Base-by-base conservation (phyloP, 306 rosid species). In the Vigna unguiculata region DNA sequence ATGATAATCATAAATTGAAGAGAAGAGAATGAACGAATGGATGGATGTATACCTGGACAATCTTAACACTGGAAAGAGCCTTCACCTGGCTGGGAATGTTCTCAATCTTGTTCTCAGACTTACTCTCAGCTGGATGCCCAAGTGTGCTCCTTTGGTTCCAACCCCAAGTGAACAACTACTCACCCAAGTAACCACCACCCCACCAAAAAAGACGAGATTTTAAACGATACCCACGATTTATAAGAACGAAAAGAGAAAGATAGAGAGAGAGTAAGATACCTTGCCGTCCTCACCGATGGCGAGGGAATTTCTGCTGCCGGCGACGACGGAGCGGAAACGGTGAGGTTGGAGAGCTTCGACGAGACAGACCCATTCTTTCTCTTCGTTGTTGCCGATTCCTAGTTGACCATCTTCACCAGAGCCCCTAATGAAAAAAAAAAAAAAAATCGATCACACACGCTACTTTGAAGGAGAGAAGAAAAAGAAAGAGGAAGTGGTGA, bases 101-200 rank as follows among this genome's bases (percentile, higher is more conserved):
- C 83, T 93, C 98, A 21, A 97, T 90, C 76, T 91, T 78, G 71
- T 91, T 92, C 84, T 92, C 98, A 24, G 98, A 88, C 75, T 91
- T 92, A 80, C 90, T 88, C 45, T 32, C 19, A 5, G 96, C 86
- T 2, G 93, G 90, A 80, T 93, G 98, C 14, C 99, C 99, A 59
- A 96, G 88, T 4, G 99, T 96, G 52, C 96, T 98, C 80, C 99
- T 93, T 81, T 96, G 99, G 77, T 96, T 96, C 99, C 99, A 96
- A 5, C 99, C 99, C 99, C 99, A 93, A 34, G 99, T 96, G 85
- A 96, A 96, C 87, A 96, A 65, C 98, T 96, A 34, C 78, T 58
- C 32, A 22, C 22, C 17, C 9, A 49, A 24, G 60, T 38, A 19
- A 54, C 53, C 25, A 4, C 12, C 20, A 78, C 41, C 25, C 19